Evolutionary conservation across 2,329 filamentous ascomycete species (phyloP).

Genomic region (Calonectria hawksworthii): DNA sequence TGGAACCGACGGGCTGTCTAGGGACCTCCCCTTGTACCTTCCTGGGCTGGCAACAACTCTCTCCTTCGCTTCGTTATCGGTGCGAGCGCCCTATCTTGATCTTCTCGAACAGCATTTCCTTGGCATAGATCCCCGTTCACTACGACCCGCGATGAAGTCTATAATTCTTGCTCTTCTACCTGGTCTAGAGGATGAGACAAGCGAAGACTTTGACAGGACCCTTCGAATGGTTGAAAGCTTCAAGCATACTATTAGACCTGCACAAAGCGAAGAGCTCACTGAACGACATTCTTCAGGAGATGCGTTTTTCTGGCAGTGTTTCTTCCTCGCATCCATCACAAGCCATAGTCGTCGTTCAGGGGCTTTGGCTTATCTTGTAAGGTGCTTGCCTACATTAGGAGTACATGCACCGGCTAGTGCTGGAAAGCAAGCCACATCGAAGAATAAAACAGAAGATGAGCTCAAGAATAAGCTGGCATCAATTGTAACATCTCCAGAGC

Average conservation of each 20-base stretch:
- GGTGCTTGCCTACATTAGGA: constrained; percentile 74
- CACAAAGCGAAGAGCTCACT: constrained; percentile 64
- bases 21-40: constrained; percentile 88
- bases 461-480: constrained; percentile 68
- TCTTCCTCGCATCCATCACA: constrained; percentile 94
- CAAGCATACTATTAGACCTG: constrained; percentile 75
- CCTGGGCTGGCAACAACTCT: constrained; percentile 91
- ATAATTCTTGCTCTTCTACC: constrained; percentile 91
- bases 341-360: constrained; percentile 87
- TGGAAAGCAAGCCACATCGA: constrained; percentile 27
- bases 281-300: constrained; percentile 73
- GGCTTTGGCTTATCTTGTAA: constrained; percentile 86
- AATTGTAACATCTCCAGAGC: constrained; percentile 89
- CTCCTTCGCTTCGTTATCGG: constrained; percentile 94
- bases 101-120: constrained; percentile 87
- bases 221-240: constrained; percentile 83
- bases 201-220: constrained; percentile 95
- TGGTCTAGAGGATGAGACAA: constrained; percentile 94
- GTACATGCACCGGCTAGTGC: constrained; percentile 16
- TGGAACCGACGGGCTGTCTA: constrained; percentile 82
- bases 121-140: constrained; percentile 75
- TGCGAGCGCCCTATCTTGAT: constrained; percentile 87
- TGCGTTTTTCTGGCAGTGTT: constrained; percentile 98
- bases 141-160: constrained; percentile 91
- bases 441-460: constrained; percentile 32